Evolutionary conservation across 73 alveolate genomes (phyloP).

Genomic region (Uronychia binucleata): DNA sequence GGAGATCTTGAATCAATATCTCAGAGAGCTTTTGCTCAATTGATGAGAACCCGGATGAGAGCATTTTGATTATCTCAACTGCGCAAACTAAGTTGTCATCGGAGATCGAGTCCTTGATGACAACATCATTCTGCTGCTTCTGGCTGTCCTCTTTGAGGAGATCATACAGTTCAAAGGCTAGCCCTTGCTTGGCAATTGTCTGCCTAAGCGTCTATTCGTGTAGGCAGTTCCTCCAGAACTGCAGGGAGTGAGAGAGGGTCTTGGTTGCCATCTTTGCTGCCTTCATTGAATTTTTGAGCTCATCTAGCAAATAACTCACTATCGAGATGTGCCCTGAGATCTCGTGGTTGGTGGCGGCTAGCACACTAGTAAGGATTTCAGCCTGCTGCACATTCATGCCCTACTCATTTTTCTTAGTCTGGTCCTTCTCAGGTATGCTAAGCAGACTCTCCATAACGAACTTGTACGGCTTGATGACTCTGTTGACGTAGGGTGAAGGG

Average conservation of each 20-base stretch:
- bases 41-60: constrained; percentile 25
- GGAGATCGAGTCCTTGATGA: not conserved
- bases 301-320: not conserved
- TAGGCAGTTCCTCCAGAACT: not conserved
- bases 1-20: constrained; percentile 26
- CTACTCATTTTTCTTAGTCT: not conserved
- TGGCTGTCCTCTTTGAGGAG: constrained; percentile 1
- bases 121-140: not conserved
- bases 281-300: not conserved
- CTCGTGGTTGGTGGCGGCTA: not conserved
- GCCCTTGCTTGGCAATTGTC: constrained; percentile 5
- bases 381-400: not conserved
- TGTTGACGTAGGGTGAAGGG: not conserved
- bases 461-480: not conserved
- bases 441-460: not conserved
- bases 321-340: not conserved
- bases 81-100: not conserved
- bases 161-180: constrained; percentile 35
- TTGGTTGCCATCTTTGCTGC: not conserved
- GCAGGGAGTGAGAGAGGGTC: not conserved
- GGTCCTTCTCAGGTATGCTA: not conserved
- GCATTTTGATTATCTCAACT: constrained; percentile 32
- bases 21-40: constrained; percentile 34
- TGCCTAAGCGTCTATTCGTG: not conserved
- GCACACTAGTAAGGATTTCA: not conserved